phyloP scores from a whole-genome alignment of 495 filamentous ascomycete species.

The Xylaria telfairii region DNA sequence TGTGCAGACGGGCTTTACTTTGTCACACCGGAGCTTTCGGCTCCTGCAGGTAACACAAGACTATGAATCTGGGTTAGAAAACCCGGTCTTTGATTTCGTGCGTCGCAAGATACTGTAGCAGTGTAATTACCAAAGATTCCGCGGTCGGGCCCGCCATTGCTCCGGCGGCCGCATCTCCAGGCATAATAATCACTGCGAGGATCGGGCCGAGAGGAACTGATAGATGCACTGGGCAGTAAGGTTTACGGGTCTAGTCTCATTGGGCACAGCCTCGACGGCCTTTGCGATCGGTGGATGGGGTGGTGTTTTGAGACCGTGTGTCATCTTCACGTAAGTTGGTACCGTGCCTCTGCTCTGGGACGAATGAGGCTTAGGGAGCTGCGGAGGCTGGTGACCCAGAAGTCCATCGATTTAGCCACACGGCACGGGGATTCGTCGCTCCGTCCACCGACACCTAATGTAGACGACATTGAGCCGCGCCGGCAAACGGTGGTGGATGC shows the following conservation, averaged over 20 bases:
- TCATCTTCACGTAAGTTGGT: background rate
- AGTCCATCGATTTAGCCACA: slow-evolving; percentile 19
- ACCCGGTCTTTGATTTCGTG: slow-evolving; percentile 20
- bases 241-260: background rate
- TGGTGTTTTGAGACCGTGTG: background rate
- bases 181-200: slow-evolving; percentile 31
- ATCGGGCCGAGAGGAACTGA: background rate
- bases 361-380: slow-evolving; percentile 10
- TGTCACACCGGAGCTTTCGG: slow-evolving; percentile 71
- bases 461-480: slow-evolving; percentile 4
- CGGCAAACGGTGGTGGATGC: background rate
- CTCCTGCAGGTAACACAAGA: slow-evolving; percentile 56
- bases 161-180: slow-evolving; percentile 28
- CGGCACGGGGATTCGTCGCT: background rate
- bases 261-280: background rate
- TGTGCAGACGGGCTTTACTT: slow-evolving; percentile 70
- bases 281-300: background rate
- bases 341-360: background rate
- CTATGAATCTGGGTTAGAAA: slow-evolving; percentile 21
- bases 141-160: slow-evolving; percentile 22
- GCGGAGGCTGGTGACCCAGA: background rate
- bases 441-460: slow-evolving; percentile 10
- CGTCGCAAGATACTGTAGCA: slow-evolving; percentile 8
- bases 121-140: slow-evolving; percentile 35
- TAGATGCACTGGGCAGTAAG: background rate